Base-by-base conservation (phyloP, 2,329 filamentous ascomycete species). In the Phialemoniopsis sp. region DNA sequence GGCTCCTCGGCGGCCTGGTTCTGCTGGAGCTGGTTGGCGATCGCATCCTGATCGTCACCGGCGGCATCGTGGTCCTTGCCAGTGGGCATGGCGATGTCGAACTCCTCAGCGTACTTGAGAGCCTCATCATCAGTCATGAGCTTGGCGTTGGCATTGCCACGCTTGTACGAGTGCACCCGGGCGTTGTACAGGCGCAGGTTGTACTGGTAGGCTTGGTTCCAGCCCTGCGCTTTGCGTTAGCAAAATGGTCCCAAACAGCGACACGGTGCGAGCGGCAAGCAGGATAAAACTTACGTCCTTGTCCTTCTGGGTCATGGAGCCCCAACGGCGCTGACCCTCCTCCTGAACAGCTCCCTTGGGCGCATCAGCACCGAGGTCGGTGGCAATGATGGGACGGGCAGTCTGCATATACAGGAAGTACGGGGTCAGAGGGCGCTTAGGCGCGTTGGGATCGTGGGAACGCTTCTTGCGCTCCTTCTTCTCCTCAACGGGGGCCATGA, bases 391-490 rank as follows among this genome's bases (percentile, higher is more conserved):
- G 37, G 82, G 78, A 36, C 93, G 86, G 48, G 89, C 89, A 48
- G 86, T 84, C 62, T 94, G 86, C 74, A 95, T 89, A 71, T 89
- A 97, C 45, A 96, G 72, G 72, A 97, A 95, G 72, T 94, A 96
- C 3, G 91, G 89, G 6, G 91, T 97, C 57, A 96, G 66, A 8
- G 91, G 90, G 37, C 90, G 82, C 78, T 96, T 97, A 44, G 91
- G 91, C 7, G 90, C 90, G 62, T 95, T 95, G 51, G 90, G 90
- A 61, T 97, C 91, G 56, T 87, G 82, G 32, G 81, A 82, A 45
- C 83, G 80, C 73, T 90, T 90, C 76, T 93, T 91, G 64, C 87
- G 84, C 75, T 93, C 89, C 76, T 89, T 89, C 76, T 89, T 86
- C 61, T 82, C 80, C 55, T 81, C 77, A 9, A 70, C 75, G 2